Conservation (phyloP, 352 stramenopile species). For the Peronospora farinosa region DNA sequence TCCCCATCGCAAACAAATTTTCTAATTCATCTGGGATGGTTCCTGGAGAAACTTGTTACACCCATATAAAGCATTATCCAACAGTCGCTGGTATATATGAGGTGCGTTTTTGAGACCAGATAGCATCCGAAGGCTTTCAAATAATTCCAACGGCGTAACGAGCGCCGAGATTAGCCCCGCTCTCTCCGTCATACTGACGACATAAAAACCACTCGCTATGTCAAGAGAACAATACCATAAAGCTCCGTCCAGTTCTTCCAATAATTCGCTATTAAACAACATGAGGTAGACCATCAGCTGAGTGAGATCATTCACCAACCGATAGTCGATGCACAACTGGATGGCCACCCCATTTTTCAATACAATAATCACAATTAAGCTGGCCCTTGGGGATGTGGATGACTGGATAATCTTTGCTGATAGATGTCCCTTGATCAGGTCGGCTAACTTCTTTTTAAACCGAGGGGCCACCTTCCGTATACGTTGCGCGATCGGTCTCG, state of each 20-base stretch:
- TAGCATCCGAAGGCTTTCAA: too few species aligned
- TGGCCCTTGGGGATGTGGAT: neutral
- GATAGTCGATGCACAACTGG: constrained; percentile 3
- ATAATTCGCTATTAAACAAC: constrained; percentile 14
- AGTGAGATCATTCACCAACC: constrained; percentile 1
- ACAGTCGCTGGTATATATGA: neutral
- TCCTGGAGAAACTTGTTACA: too few species aligned
- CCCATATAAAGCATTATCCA: neutral
- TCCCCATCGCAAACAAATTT: too few species aligned
- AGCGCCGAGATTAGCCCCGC: neutral
- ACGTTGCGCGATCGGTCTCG: neutral
- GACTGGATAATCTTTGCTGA: constrained; percentile 4
- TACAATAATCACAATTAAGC: neutral
- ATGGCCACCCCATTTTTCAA: constrained; percentile 3
- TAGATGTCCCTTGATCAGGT: constrained; percentile 3
- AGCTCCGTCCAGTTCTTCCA: constrained; percentile 8
- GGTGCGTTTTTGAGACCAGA: too few species aligned
- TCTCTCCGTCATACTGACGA: neutral
- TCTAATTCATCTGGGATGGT: too few species aligned
- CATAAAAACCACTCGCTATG: neutral
- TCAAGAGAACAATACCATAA: too few species aligned
- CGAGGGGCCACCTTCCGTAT: too few species aligned
- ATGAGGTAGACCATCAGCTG: constrained; percentile 1
- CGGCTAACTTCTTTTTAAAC: neutral
- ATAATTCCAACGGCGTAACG: too few species aligned